These are phyloP conservation scores for Hamamelis virginiana DNA, from an alignment of 164 flowering plant species.

Conservation along the genomic window DNA sequence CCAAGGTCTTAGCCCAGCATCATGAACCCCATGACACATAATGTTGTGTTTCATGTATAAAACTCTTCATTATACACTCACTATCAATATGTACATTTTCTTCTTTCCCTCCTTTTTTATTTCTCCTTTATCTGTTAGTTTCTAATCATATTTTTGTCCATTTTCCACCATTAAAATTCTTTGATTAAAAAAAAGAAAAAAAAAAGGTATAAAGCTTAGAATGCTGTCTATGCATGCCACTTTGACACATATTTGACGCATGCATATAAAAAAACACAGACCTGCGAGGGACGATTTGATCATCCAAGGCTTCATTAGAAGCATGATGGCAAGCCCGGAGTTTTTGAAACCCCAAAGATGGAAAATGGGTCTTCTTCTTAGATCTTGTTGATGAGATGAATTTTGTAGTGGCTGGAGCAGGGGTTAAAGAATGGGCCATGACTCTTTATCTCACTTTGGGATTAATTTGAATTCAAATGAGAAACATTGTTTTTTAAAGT, in stretches of 20 bases:
- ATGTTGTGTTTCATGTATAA: too few species aligned
- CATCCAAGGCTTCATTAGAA: neutral
- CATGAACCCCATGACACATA: neutral
- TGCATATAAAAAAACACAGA: conserved; percentile 1
- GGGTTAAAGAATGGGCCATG: conserved; percentile 30
- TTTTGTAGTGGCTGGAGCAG: conserved; percentile 9
- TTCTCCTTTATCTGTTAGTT: too few species aligned
- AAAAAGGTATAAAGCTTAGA: too few species aligned
- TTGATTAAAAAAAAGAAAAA: too few species aligned
- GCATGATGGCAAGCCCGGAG: conserved; percentile 1
- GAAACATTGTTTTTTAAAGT: neutral
- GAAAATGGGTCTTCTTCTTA: conserved; percentile 1
- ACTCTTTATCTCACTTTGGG: neutral
- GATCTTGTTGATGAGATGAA: conserved; percentile 2
- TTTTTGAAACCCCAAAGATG: neutral
- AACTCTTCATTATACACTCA: too few species aligned
- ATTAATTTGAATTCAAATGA: neutral
- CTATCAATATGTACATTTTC: too few species aligned
- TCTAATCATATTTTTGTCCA: too few species aligned
- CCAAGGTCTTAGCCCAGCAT: conserved; percentile 43
- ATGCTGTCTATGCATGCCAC: too few species aligned
- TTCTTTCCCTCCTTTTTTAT: too few species aligned
- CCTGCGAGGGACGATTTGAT: conserved; percentile 19
- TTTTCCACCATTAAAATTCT: too few species aligned
- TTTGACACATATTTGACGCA: too few species aligned